These are phyloP conservation scores for Golubevia pallescens DNA, from an alignment of 1,284 basidiomycete species.

Conservation along the genomic window DNA sequence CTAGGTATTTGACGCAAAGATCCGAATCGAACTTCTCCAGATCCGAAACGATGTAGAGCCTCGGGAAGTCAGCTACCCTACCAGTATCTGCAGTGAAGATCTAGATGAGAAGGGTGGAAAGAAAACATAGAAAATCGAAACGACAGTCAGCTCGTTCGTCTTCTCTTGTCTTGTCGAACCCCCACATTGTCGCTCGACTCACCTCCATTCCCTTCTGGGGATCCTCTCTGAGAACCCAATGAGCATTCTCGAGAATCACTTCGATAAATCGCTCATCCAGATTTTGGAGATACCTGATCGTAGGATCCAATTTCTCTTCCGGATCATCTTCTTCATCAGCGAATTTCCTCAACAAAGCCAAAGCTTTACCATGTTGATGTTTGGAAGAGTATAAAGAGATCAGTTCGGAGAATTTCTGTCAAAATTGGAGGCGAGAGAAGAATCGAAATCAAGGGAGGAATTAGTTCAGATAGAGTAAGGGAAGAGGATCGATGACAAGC, in stretches of 20 bases:
- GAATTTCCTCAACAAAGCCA: constrained; percentile 77
- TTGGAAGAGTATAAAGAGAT: constrained; percentile 91
- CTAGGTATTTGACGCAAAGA: constrained; percentile 78
- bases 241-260: constrained; percentile 67
- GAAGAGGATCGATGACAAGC: not conserved
- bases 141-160: not conserved
- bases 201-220: constrained; percentile 78
- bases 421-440: not conserved
- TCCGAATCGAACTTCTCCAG: constrained; percentile 74
- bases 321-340: constrained; percentile 76
- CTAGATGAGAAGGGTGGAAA: constrained; percentile 65
- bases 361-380: constrained; percentile 89
- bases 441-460: not conserved
- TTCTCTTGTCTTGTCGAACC: no score
- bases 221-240: constrained; percentile 83
- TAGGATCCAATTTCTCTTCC: constrained; percentile 80
- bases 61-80: constrained; percentile 73
- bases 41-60: constrained; percentile 60
- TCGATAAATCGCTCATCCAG: constrained; percentile 68
- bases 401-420: constrained; percentile 86
- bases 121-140: not conserved
- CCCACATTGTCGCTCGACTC: constrained; percentile 11
- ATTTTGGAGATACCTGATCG: constrained; percentile 87
- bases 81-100: constrained; percentile 86
- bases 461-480: not conserved